These are phyloP conservation scores for Dioszegia crocea DNA, from an alignment of 768 basidiomycete genomes.

Conservation along the genomic window DNA sequence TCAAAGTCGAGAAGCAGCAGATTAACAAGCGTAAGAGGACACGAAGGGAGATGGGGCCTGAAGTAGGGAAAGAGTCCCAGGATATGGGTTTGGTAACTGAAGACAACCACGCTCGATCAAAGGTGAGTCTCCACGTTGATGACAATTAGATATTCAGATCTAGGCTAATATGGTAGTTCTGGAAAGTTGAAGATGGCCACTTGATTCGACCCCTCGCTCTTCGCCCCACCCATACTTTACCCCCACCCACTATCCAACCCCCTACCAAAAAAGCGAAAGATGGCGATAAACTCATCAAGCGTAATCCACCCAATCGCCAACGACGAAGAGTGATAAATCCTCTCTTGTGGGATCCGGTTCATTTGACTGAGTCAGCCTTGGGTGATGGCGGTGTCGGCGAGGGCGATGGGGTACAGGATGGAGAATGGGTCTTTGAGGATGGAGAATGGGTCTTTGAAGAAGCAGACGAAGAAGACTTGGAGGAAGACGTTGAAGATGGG, in stretches of 20 bases:
- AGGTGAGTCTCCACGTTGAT: conserved; percentile 3
- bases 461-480: conserved; percentile 6
- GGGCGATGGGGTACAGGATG: no score
- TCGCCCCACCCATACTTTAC: conserved; percentile 42
- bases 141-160: not conserved
- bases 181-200: conserved; percentile 19
- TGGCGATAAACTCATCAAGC: not conserved
- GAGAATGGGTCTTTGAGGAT: conserved; percentile 15
- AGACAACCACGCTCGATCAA: conserved; percentile 15
- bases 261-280: not conserved
- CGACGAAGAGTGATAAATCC: conserved; percentile 43
- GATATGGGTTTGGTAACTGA: conserved; percentile 36
- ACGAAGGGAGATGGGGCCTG: conserved; percentile 19
- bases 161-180: conserved; percentile 24
- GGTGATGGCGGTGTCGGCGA: not conserved
- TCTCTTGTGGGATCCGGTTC: conserved; percentile 21
- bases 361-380: conserved; percentile 17
- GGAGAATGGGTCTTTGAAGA: conserved; percentile 15
- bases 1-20: conserved; percentile 8
- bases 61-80: conserved; percentile 39
- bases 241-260: conserved; percentile 5
- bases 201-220: conserved; percentile 43
- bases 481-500: conserved; percentile 9
- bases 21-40: conserved; percentile 29
- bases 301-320: conserved; percentile 29